A percentile compares a stretch with the other conserved stretches of the same genome.
phyloP scores from a whole-genome alignment of 345 rosid genomes.

The Hevea brasiliensis region DNA sequence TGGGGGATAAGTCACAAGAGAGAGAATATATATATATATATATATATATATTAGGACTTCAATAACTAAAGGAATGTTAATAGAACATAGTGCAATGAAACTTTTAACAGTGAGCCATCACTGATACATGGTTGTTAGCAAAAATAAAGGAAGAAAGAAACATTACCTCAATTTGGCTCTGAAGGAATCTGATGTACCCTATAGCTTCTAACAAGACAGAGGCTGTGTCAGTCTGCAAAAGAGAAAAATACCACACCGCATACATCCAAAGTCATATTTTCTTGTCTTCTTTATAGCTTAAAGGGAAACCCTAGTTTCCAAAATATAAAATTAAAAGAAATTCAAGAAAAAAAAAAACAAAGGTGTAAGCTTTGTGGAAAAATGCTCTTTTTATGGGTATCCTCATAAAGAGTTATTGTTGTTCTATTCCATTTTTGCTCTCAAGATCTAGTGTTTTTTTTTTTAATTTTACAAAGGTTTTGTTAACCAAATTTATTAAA shows the following conservation, averaged over 20 bases:
- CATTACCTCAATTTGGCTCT: conserved; percentile 33
- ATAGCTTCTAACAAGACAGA: conserved; percentile 34
- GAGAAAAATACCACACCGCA: conserved; percentile 25
- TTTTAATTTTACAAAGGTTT: too few species aligned
- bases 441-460: background rate
- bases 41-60: conserved; percentile 6
- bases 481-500: too few species aligned
- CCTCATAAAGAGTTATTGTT: background rate
- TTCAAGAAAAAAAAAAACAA: background rate
- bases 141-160: conserved; percentile 22
- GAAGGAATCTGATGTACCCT: conserved; percentile 36
- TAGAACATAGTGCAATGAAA: conserved; percentile 8
- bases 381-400: background rate
- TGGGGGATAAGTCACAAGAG: conserved; percentile 11
- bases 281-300: conserved; percentile 22
- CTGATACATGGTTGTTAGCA: conserved; percentile 32
- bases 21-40: conserved; percentile 3
- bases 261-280: conserved; percentile 27
- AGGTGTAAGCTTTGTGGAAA: background rate
- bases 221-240: conserved; percentile 35
- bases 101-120: conserved; percentile 15
- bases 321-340: background rate
- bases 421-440: background rate
- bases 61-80: conserved; percentile 24
- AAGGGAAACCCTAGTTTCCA: conserved; percentile 1